phyloP scores from a whole-genome alignment of 257 asterid species.

The Jaltomata sinuosa region DNA sequence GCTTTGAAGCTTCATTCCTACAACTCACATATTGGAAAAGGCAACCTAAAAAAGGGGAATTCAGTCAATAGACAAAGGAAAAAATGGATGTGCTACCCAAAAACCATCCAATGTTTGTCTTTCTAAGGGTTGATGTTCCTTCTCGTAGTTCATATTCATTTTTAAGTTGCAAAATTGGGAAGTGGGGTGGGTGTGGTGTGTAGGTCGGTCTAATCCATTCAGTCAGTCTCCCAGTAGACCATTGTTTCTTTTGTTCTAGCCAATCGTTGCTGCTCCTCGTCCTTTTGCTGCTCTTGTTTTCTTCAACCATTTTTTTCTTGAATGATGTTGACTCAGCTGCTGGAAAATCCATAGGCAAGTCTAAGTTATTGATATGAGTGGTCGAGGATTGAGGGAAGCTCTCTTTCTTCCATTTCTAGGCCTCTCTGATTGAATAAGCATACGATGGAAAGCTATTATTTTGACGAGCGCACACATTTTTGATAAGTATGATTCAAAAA shows the following conservation, averaged over 20 bases:
- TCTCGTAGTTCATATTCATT: background rate
- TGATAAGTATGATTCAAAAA: background rate
- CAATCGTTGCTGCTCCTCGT: background rate
- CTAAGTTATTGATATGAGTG: background rate
- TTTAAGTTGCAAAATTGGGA: background rate
- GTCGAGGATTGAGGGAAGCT: background rate
- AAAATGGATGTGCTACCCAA: background rate
- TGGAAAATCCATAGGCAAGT: background rate
- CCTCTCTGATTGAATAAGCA: background rate
- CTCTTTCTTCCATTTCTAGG: background rate
- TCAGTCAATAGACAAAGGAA: background rate
- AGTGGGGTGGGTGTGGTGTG: background rate
- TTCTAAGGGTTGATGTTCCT: background rate
- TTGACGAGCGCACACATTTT: background rate
- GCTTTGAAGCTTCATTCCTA: background rate
- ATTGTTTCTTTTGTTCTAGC: background rate
- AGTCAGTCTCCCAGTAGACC: background rate
- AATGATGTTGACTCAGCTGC: background rate
- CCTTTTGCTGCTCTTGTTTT: background rate
- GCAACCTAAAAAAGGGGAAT: background rate
- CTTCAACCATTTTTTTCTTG: background rate
- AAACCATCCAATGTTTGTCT: background rate
- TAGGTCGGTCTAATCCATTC: background rate
- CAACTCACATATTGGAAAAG: background rate
- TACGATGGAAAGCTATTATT: background rate